A percentile compares a stretch with the other conserved stretches of the same genome.
These are phyloP conservation scores for Coemansia interrupta DNA, from an alignment of 192 early-diverging fungal species.

Conservation along the genomic window DNA sequence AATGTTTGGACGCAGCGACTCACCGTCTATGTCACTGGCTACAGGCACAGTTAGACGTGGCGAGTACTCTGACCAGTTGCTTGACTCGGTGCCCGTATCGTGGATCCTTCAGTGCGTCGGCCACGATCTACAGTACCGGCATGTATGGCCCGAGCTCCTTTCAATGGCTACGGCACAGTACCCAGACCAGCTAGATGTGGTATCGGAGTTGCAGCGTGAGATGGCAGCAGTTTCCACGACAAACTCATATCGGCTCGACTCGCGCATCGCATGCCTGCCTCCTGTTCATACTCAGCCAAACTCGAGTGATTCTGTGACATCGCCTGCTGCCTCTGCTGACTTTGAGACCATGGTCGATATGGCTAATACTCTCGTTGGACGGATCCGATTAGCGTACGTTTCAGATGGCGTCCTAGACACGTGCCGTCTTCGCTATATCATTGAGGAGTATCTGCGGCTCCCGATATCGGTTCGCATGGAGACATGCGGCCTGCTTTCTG, in stretches of 20 bases:
- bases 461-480: slow-evolving; percentile 37
- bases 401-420: not conserved
- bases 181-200: slow-evolving; percentile 45
- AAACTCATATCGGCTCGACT: too few species aligned
- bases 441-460: slow-evolving; percentile 18
- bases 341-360: not conserved
- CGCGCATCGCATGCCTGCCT: too few species aligned
- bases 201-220: slow-evolving; percentile 36
- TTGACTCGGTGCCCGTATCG: slow-evolving; percentile 42
- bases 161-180: slow-evolving; percentile 47
- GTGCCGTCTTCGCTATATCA: slow-evolving; percentile 2
- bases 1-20: slow-evolving; percentile 7
- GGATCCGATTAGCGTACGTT: not conserved
- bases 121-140: slow-evolving; percentile 25
- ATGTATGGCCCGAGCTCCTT: slow-evolving; percentile 46
- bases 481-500: slow-evolving; percentile 27
- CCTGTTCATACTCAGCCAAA: too few species aligned
- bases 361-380: not conserved
- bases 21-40: not conserved
- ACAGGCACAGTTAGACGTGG: slow-evolving; percentile 10
- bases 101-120: slow-evolving; percentile 37
- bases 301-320: too few species aligned
- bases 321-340: too few species aligned
- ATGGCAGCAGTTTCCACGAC: slow-evolving; percentile 6
- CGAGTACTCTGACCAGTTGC: slow-evolving; percentile 49